phyloP scores from a whole-genome alignment of 345 rosid genomes.

The Citropsis articulata region DNA sequence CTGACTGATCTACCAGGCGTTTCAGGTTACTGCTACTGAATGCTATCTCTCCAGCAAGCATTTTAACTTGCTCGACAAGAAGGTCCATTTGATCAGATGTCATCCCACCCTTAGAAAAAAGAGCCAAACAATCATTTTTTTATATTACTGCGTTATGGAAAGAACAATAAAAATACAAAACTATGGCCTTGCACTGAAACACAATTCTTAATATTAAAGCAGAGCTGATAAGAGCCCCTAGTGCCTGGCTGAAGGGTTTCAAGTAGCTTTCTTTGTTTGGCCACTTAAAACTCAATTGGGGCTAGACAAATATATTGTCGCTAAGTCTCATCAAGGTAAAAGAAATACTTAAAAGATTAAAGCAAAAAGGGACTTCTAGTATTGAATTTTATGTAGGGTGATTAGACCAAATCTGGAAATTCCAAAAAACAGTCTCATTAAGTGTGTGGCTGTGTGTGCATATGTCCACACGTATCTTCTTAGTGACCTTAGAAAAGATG shows the following conservation, averaged over 20 bases:
- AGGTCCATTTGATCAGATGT: constrained; percentile 96
- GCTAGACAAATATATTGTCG: background rate
- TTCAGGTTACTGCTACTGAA: constrained; percentile 90
- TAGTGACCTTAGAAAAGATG: background rate
- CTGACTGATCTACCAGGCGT: constrained; percentile 89
- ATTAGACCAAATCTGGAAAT: background rate
- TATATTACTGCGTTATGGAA: background rate
- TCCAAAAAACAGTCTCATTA: background rate
- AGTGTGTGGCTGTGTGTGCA: background rate
- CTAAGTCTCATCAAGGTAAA: background rate
- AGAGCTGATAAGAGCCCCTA: background rate
- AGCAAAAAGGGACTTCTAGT: background rate
- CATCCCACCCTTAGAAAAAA: constrained; percentile 57
- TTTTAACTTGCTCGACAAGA: constrained; percentile 95
- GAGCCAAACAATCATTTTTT: background rate
- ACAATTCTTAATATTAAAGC: background rate
- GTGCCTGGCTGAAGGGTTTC: no score
- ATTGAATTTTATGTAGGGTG: background rate
- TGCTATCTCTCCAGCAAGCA: constrained; percentile 99
- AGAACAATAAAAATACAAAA: background rate
- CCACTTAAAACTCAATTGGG: no score
- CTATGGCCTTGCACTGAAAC: background rate
- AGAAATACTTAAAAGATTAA: background rate
- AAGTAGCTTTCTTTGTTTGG: no score
- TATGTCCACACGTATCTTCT: no score